Evolutionary conservation across 805 yeast species (phyloP), one percentile per base, ranked within the genome.

Genomic region (Kodamaea nitidulidarum): DNA sequence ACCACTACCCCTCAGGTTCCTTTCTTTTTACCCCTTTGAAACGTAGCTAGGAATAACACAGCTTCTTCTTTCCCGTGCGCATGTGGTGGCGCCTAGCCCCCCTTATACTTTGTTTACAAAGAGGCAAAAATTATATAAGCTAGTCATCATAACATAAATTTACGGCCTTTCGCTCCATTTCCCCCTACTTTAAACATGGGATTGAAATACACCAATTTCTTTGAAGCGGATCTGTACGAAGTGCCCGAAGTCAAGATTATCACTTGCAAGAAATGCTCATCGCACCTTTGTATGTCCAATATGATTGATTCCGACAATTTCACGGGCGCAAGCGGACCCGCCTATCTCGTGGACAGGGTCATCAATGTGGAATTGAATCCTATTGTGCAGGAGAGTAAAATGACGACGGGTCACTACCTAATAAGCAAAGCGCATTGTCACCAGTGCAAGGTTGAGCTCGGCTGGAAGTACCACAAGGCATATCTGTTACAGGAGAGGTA

Each of bases 401-500:
- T 68, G 72, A 56, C 46, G 10, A 68, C 73, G 11, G 74, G 74
- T 10, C 46, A 43, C 11, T 68, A 66, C 43, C 44, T 64, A 15
- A 62, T 67, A 32, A 55, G 58, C 42, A 60, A 63, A 39, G 60
- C 67, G 29, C 52, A 45, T 30, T 68, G 74, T 45, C 66, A 58
- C 43, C 74, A 68, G 45, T 68, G 74, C 43, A 38, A 44, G 35
- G 51, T 47, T 8, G 45, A 43, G 14, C 47, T 68, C 31, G 74
- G 74, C 10, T 68, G 74, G 74, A 58, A 49, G 39, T 68, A 68
- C 46, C 58, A 58, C 45, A 68, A 67, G 42, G 51, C 70, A 9
- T 67, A 47, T 44, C 51, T 54, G 36, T 57, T 55, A 39, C 48
- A 57, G 29, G 71, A 68, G 44, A 47, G 54, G 15, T 68, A 68